Conservation (phyloP, 345 rosid genomes). For the Populus davidiana region DNA sequence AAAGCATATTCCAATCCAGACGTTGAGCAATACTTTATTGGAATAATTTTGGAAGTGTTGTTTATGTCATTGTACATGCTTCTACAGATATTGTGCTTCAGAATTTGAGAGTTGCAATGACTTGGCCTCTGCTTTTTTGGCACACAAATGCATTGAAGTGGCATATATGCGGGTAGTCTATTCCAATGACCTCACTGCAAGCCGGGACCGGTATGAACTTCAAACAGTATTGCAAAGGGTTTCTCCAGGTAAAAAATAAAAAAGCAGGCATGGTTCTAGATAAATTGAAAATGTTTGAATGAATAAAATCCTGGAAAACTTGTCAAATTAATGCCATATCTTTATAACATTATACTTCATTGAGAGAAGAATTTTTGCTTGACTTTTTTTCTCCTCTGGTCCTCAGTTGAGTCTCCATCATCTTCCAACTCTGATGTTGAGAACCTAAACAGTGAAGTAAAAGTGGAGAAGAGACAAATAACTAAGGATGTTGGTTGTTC, state of each 20-base stretch:
- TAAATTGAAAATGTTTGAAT: not conserved
- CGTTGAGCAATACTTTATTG: not conserved
- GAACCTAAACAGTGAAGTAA: constrained; percentile 9
- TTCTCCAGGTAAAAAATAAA: constrained; percentile 7
- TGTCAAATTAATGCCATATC: not conserved
- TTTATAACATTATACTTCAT: no score
- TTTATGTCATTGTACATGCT: not conserved
- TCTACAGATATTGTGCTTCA: constrained; percentile 4
- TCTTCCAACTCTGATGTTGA: constrained; percentile 20
- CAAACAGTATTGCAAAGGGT: not conserved
- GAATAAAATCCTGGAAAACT: not conserved
- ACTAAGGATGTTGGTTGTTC: constrained; percentile 4
- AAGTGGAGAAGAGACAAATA: not conserved
- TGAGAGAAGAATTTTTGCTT: not conserved
- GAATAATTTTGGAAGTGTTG: not conserved
- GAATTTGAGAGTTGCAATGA: constrained; percentile 16
- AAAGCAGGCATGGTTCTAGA: not conserved
- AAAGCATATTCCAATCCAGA: not conserved
- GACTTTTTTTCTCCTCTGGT: not conserved
- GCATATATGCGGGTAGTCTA: constrained; percentile 15
- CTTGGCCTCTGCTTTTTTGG: constrained; percentile 17
- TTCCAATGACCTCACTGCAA: constrained; percentile 2
- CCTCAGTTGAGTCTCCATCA: constrained; percentile 19
- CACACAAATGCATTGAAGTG: constrained; percentile 19
- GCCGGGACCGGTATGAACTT: constrained; percentile 10